Evolutionary conservation across 2,329 filamentous ascomycete genomes (phyloP).

Genomic region (Corynespora cassiicola): DNA sequence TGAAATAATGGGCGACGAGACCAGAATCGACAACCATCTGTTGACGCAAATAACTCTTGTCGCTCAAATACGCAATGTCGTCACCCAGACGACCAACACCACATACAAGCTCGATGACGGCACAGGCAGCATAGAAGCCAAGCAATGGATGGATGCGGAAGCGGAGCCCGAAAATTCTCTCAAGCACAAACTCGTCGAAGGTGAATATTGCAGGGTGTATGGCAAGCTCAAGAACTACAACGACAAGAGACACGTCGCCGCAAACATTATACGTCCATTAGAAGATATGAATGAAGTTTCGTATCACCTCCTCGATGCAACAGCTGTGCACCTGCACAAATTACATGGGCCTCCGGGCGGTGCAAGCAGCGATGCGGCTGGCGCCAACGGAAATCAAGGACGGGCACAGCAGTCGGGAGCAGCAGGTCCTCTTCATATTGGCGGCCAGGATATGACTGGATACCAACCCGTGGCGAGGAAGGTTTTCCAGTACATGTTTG

Average conservation of each 20-base stretch:
- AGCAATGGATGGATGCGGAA: slow-evolving; percentile 79
- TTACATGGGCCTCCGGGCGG: slow-evolving; percentile 69
- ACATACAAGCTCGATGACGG: slow-evolving; percentile 96
- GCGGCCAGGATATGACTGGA: slow-evolving; percentile 38
- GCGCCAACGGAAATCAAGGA: slow-evolving; percentile 45
- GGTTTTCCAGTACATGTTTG: slow-evolving; percentile 74
- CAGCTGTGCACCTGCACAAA: slow-evolving; percentile 85
- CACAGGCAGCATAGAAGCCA: slow-evolving; percentile 89
- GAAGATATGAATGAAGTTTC: slow-evolving; percentile 90
- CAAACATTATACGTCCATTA: slow-evolving; percentile 81
- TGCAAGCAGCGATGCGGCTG: slow-evolving; percentile 45
- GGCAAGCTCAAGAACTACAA: slow-evolving; percentile 85
- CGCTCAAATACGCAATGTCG: slow-evolving; percentile 87
- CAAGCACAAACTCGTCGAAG: slow-evolving; percentile 67
- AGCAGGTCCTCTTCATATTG: slow-evolving; percentile 33
- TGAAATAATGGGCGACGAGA: slow-evolving; percentile 74
- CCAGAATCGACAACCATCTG: slow-evolving; percentile 73
- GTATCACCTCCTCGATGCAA: slow-evolving; percentile 89
- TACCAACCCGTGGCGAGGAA: slow-evolving; percentile 67
- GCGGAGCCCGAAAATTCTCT: slow-evolving; percentile 52
- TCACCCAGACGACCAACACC: slow-evolving; percentile 85
- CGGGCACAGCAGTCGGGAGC: slow-evolving; percentile 26
- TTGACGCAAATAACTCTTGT: slow-evolving; percentile 77
- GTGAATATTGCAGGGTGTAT: slow-evolving; percentile 84
- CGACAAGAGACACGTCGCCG: slow-evolving; percentile 80